phyloP scores from a whole-genome alignment of 2,329 filamentous ascomycete genomes.

The Ambrosiella xylebori region DNA sequence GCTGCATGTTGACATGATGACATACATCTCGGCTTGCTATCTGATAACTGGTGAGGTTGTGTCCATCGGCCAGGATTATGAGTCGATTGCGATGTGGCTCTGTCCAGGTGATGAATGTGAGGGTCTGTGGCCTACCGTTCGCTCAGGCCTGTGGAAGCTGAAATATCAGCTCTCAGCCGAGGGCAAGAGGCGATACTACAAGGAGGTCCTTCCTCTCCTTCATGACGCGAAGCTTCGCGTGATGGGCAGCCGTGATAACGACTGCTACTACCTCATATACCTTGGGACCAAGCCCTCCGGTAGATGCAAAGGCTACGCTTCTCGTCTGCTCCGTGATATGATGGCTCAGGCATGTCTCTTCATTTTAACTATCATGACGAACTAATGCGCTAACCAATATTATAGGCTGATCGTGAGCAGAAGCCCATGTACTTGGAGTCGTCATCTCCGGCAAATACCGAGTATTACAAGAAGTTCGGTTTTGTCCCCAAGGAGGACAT shows the following conservation, averaged over 20 bases:
- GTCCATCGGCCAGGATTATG: conserved; percentile 57
- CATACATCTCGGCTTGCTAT: conserved; percentile 60
- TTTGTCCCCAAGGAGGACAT: conserved; percentile 51
- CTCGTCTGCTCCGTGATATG: conserved; percentile 54
- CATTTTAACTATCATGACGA: background rate
- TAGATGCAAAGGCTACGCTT: conserved; percentile 55
- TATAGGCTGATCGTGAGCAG: conserved; percentile 48
- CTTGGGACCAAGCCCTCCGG: conserved; percentile 57
- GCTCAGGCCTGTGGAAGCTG: conserved; percentile 62
- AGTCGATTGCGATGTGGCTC: conserved; percentile 67
- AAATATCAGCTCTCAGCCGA: conserved; percentile 57
- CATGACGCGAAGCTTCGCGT: conserved; percentile 53
- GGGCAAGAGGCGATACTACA: conserved; percentile 57
- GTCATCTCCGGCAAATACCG: conserved; percentile 48
- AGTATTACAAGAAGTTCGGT: conserved; percentile 59
- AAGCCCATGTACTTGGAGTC: conserved; percentile 64
- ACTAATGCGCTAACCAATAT: background rate
- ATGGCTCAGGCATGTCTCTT: conserved; percentile 35
- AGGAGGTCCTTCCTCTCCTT: conserved; percentile 58
- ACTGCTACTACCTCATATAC: conserved; percentile 71
- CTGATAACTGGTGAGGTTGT: conserved; percentile 58
- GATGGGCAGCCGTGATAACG: conserved; percentile 46
- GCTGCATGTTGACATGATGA: conserved; percentile 60
- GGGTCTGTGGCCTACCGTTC: conserved; percentile 52
- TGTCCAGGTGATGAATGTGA: conserved; percentile 59